These are phyloP conservation scores for Candida dajiaensis DNA, from an alignment of 805 yeast species.

Conservation along the genomic window DNA sequence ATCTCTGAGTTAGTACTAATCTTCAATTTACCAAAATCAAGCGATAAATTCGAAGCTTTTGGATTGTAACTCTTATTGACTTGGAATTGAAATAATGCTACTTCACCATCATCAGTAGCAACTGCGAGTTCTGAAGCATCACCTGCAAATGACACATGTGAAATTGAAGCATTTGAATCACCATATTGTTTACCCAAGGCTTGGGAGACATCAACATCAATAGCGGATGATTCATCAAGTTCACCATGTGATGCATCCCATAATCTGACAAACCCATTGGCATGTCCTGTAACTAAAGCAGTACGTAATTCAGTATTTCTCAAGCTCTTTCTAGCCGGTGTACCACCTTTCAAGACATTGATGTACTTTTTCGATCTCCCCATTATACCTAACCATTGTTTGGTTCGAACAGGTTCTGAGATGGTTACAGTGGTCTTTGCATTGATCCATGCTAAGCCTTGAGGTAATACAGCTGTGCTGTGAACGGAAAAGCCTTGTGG, in stretches of 20 bases:
- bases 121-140: slow-evolving; percentile 72
- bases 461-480: slow-evolving; percentile 65
- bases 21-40: slow-evolving; percentile 25
- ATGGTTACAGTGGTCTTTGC: slow-evolving; percentile 58
- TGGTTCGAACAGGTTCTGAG: slow-evolving; percentile 52
- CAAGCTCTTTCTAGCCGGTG: slow-evolving; percentile 47
- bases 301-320: slow-evolving; percentile 48
- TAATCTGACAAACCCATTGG: slow-evolving; percentile 74
- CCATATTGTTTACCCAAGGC: slow-evolving; percentile 37
- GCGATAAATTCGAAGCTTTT: slow-evolving; percentile 25
- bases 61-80: slow-evolving; percentile 41
- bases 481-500: slow-evolving; percentile 49
- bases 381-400: slow-evolving; percentile 78
- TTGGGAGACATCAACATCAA: slow-evolving; percentile 51
- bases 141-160: slow-evolving; percentile 66
- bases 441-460: slow-evolving; percentile 70
- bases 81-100: slow-evolving; percentile 68
- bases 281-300: slow-evolving; percentile 77
- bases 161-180: slow-evolving; percentile 37
- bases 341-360: slow-evolving; percentile 72
- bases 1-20: slow-evolving; percentile 26
- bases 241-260: slow-evolving; percentile 84
- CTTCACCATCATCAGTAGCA: slow-evolving; percentile 64
- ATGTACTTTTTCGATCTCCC: slow-evolving; percentile 37
- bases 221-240: slow-evolving; percentile 47